phyloP scores from a whole-genome alignment of 169 alveolate genomes.

The Eimeria maxima region DNA sequence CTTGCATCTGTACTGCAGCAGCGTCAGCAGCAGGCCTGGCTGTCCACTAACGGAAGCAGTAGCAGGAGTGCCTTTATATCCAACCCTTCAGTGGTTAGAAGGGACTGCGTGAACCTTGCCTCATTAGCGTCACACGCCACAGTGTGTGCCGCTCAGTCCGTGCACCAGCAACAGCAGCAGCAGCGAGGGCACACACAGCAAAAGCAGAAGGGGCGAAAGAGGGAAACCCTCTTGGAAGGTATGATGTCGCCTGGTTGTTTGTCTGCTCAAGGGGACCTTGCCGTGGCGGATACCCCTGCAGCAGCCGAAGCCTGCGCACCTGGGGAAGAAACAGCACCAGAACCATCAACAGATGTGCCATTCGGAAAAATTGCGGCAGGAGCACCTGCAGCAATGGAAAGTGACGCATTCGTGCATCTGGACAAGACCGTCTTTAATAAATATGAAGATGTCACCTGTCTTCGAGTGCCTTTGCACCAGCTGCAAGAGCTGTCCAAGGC shows the following conservation, averaged over 20 bases:
- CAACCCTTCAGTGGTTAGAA: background rate
- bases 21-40: conserved; percentile 60
- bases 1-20: conserved; percentile 55
- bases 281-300: background rate
- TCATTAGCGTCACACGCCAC: conserved; percentile 4
- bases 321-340: conserved; percentile 29
- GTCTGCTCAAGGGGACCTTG: background rate
- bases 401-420: conserved; percentile 23
- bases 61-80: background rate
- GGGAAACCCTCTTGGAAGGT: background rate
- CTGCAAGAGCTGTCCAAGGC: conserved; percentile 52
- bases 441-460: conserved; percentile 49
- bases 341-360: conserved; percentile 2
- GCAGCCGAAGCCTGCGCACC: background rate
- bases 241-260: conserved; percentile 9
- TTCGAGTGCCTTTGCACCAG: conserved; percentile 53
- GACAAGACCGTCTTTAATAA: background rate
- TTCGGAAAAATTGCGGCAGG: background rate
- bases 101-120: background rate
- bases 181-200: background rate
- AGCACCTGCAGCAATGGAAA: background rate
- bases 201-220: background rate
- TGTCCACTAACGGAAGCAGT: background rate
- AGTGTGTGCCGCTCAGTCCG: background rate
- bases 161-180: conserved; percentile 32